These are phyloP conservation scores for Oryza australiensis DNA, from an alignment of 176 grass and related monocot species.

Conservation along the genomic window DNA sequence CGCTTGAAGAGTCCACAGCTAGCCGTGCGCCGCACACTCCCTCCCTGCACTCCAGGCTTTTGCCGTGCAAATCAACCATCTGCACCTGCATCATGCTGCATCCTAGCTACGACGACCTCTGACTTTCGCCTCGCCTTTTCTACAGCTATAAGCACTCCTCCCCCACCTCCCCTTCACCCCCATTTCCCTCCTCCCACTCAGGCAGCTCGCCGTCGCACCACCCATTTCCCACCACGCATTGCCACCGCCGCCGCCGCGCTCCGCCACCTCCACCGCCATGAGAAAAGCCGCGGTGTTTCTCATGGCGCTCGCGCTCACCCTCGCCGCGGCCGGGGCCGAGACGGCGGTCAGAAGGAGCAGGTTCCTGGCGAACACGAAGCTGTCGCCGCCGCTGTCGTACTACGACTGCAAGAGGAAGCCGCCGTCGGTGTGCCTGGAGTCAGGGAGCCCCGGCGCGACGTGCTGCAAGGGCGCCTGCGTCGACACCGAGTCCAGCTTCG, in stretches of 20 bases:
- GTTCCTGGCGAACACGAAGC: slow-evolving; percentile 22
- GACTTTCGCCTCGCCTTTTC: slow-evolving; percentile 28
- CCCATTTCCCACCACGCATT: too few species aligned
- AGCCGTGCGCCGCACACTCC: slow-evolving; percentile 42
- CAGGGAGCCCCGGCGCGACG: slow-evolving; percentile 34
- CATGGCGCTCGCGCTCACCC: slow-evolving; percentile 44
- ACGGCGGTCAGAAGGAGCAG: too few species aligned
- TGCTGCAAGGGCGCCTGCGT: slow-evolving; percentile 52
- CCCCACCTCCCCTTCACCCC: neutral
- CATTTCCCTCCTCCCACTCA: slow-evolving; percentile 22
- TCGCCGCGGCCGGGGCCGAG: neutral
- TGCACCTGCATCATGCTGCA: neutral
- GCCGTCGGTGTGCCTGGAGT: slow-evolving; percentile 9
- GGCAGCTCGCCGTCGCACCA: too few species aligned
- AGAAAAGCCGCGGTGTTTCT: slow-evolving; percentile 45
- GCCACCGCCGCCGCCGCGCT: slow-evolving; percentile 6
- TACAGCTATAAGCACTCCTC: slow-evolving; percentile 40
- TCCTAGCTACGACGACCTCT: neutral
- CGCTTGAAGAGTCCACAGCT: slow-evolving; percentile 39
- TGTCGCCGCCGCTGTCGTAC: slow-evolving; percentile 9
- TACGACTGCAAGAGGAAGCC: slow-evolving; percentile 27
- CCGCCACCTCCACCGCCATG: slow-evolving; percentile 16
- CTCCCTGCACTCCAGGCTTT: slow-evolving; percentile 61
- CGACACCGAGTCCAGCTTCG: neutral
- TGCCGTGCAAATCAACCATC: slow-evolving; percentile 62